Conservation (phyloP, 1,284 basidiomycete genomes). For the Apiotrichum gracile region DNA sequence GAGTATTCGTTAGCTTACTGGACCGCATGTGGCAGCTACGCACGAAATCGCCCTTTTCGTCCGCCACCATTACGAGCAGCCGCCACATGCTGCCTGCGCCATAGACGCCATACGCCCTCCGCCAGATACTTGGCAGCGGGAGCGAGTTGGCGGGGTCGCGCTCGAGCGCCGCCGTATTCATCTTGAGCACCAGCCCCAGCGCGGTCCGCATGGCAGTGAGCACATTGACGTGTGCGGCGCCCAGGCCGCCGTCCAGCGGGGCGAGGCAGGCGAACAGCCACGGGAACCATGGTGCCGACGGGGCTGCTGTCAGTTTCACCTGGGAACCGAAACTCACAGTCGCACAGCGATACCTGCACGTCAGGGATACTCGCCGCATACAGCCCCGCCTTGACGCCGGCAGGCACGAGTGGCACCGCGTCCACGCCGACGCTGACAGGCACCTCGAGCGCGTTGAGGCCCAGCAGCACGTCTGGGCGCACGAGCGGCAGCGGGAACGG, state of each 20-base stretch:
- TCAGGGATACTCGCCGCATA: neutral
- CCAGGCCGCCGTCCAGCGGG: neutral
- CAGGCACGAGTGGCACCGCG: neutral
- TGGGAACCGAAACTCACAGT: neutral
- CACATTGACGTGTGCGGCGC: neutral
- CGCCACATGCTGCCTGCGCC: neutral
- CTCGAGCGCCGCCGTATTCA: neutral
- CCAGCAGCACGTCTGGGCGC: neutral
- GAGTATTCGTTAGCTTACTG: neutral
- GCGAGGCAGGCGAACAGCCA: neutral
- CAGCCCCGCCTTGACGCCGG: neutral
- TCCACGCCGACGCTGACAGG: neutral
- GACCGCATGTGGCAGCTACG: neutral
- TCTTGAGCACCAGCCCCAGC: neutral
- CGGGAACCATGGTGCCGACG: constrained; percentile 1
- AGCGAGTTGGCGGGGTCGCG: neutral
- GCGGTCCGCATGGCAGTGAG: neutral
- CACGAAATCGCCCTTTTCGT: neutral
- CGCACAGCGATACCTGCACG: neutral
- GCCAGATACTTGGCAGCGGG: neutral
- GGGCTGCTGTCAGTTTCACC: neutral
- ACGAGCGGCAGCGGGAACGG: no score
- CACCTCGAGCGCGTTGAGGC: neutral
- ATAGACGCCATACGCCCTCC: neutral
- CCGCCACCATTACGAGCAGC: neutral